A percentile compares a stretch with the other conserved stretches of the same genome.
phyloP scores from a whole-genome alignment of 805 yeast genomes.

The Teunomyces tritomae region DNA sequence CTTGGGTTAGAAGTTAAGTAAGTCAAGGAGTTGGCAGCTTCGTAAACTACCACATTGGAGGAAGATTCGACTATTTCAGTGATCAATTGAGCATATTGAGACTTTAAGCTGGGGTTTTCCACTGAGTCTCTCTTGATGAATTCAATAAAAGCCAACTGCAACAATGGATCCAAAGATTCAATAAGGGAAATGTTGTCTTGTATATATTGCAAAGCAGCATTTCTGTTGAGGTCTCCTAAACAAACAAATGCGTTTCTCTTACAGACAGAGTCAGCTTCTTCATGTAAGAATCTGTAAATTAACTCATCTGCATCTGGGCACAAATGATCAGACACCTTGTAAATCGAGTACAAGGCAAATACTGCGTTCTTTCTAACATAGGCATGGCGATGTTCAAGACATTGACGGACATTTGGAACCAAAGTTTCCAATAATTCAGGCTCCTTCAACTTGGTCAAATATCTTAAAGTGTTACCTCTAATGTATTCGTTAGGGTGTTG shows the following conservation, averaged over 20 bases:
- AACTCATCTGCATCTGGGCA: slow-evolving; percentile 95
- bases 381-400: slow-evolving; percentile 95
- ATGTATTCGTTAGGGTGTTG: slow-evolving; percentile 98
- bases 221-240: slow-evolving; percentile 77
- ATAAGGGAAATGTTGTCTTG: slow-evolving; percentile 64
- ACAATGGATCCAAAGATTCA: slow-evolving; percentile 69
- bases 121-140: slow-evolving; percentile 83
- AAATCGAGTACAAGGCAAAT: slow-evolving; percentile 82
- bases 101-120: slow-evolving; percentile 58
- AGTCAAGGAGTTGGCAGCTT: slow-evolving; percentile 82
- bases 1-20: slow-evolving; percentile 58
- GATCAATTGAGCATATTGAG: slow-evolving; percentile 69
- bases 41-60: slow-evolving; percentile 76
- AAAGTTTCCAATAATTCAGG: slow-evolving; percentile 93
- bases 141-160: slow-evolving; percentile 88
- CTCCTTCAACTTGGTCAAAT: slow-evolving; percentile 85
- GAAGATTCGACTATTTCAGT: slow-evolving; percentile 70
- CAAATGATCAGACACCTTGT: slow-evolving; percentile 77
- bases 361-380: slow-evolving; percentile 97
- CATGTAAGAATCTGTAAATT: slow-evolving; percentile 64
- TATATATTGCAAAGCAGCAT: slow-evolving; percentile 76
- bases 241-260: slow-evolving; percentile 93
- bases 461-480: slow-evolving; percentile 92
- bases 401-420: slow-evolving; percentile 86
- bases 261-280: slow-evolving; percentile 91